These are phyloP conservation scores for Aspergillus incahuasiensis DNA, from an alignment of 495 filamentous ascomycete genomes.

Conservation along the genomic window DNA sequence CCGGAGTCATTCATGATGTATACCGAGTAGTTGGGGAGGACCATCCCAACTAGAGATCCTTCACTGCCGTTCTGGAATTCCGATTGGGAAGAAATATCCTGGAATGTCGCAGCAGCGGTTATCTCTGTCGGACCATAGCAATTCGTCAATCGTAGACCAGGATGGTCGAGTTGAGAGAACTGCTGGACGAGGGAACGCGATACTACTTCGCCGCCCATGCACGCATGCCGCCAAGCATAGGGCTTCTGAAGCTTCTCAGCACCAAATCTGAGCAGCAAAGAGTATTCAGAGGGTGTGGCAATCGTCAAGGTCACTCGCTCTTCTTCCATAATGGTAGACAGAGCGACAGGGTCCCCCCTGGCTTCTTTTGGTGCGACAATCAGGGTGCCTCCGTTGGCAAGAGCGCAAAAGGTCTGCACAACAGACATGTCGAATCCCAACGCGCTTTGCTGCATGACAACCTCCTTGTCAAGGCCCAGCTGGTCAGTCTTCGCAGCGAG, in stretches of 20 bases:
- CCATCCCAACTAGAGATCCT: too few species aligned
- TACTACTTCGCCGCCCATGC: background rate
- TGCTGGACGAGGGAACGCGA: background rate
- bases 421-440: conserved; percentile 35
- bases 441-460: conserved; percentile 40
- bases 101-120: background rate
- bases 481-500: conserved; percentile 21
- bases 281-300: conserved; percentile 42
- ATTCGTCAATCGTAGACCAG: background rate
- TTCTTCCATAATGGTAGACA: conserved; percentile 29
- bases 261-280: conserved; percentile 28
- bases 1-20: conserved; percentile 40
- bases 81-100: background rate
- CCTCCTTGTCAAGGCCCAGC: conserved; percentile 21
- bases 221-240: background rate
- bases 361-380: conserved; percentile 20
- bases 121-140: conserved; percentile 4
- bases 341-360: conserved; percentile 27
- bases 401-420: conserved; percentile 27
- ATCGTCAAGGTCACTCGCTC: conserved; percentile 33
- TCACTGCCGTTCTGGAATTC: background rate
- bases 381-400: conserved; percentile 31
- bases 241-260: background rate
- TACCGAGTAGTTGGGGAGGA: conserved; percentile 32
- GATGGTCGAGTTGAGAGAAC: background rate